Conservation (phyloP, 1,284 basidiomycete species). For the Pseudomicrostroma phylloplanum region DNA sequence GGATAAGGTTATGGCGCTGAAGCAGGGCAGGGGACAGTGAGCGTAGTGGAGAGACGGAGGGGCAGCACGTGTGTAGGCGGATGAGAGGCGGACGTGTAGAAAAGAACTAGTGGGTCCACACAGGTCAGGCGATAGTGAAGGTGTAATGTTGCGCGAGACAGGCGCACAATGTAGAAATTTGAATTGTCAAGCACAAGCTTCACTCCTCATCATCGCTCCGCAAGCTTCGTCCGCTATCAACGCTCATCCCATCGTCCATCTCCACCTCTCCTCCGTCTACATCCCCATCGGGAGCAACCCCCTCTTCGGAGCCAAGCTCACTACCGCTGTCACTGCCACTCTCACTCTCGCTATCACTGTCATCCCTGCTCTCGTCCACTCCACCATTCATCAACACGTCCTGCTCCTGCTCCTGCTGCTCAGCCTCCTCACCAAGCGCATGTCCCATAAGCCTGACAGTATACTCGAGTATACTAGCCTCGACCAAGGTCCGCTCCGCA, state of each 20-base stretch:
- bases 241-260: neutral
- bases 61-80: too few species aligned
- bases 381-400: conserved; percentile 1
- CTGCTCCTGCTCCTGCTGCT: conserved; percentile 6
- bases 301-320: neutral
- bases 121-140: too few species aligned
- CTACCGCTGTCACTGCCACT: neutral
- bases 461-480: conserved; percentile 88
- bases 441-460: conserved; percentile 82
- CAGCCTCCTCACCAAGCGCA: conserved; percentile 32
- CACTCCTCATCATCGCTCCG: too few species aligned
- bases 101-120: too few species aligned
- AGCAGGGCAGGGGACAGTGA: neutral
- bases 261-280: neutral
- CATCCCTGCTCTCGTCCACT: neutral
- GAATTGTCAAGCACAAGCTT: too few species aligned
- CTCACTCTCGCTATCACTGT: neutral
- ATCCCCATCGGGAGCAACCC: neutral
- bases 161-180: too few species aligned
- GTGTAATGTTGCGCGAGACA: too few species aligned
- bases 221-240: too few species aligned
- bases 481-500: conserved; percentile 79
- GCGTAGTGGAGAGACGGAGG: neutral
- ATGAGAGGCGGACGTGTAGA: too few species aligned
- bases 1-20: conserved; percentile 10